Evolutionary conservation across 2,329 filamentous ascomycete genomes (phyloP).

Genomic region (Phialophora expanda): DNA sequence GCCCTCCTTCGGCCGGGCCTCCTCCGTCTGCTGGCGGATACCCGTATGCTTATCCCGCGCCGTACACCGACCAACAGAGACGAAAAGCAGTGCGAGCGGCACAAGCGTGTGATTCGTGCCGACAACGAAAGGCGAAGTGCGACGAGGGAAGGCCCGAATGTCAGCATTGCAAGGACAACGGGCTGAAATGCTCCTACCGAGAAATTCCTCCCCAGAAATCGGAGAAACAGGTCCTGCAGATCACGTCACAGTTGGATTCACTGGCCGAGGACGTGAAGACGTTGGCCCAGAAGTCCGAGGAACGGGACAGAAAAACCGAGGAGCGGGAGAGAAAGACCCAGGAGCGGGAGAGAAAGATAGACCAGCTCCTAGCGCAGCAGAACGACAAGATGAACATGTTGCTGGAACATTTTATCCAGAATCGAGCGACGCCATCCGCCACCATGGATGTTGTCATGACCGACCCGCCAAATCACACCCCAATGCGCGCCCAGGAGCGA

Average conservation of each 20-base stretch:
- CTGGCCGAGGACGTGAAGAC: conserved; percentile 31
- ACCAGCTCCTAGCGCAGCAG: conserved; percentile 19
- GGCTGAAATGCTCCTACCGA: conserved; percentile 81
- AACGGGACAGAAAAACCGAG: conserved; percentile 28
- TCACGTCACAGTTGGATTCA: conserved; percentile 36
- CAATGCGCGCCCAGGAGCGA: conserved; percentile 1
- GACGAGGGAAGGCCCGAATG: conserved; percentile 84
- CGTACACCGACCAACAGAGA: conserved; percentile 27
- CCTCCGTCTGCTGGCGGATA: conserved; percentile 27
- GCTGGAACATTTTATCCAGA: conserved; percentile 11
- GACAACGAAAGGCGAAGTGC: conserved; percentile 86
- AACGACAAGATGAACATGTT: conserved; percentile 24
- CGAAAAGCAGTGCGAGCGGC: conserved; percentile 38
- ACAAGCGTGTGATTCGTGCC: conserved; percentile 89
- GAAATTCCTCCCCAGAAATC: conserved; percentile 92
- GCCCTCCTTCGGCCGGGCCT: conserved; percentile 37
- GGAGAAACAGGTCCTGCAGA: conserved; percentile 46
- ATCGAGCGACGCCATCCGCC: conserved; percentile 5
- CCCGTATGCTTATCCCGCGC: conserved; percentile 18
- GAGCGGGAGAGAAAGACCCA: conserved; percentile 27
- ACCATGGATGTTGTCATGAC: conserved; percentile 4
- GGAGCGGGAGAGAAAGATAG: conserved; percentile 28
- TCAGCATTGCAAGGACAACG: conserved; percentile 84
- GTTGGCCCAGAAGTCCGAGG: conserved; percentile 23
- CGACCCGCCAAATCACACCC: conserved; percentile 11